Evolutionary conservation across 352 stramenopile genomes (phyloP).

Genomic region (Saprolegnia parasitica): DNA sequence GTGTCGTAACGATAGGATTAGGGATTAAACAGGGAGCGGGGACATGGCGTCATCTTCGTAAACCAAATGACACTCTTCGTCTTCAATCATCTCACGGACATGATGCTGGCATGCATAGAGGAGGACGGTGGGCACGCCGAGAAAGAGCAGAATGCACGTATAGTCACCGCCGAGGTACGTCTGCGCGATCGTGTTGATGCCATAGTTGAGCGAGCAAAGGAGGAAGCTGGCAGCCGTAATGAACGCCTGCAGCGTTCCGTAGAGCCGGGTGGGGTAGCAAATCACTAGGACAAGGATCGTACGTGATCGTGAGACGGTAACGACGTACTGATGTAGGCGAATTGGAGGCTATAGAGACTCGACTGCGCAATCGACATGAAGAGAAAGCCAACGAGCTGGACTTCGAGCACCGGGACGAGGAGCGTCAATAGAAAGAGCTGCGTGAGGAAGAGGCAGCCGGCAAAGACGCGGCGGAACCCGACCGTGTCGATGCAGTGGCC

Average conservation of each 20-base stretch:
- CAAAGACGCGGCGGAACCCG: constrained; percentile 74
- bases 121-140: constrained; percentile 47
- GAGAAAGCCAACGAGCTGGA: constrained; percentile 63
- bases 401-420: constrained; percentile 49
- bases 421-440: constrained; percentile 63
- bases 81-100: constrained; percentile 50
- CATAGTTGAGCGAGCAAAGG: constrained; percentile 67
- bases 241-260: constrained; percentile 74
- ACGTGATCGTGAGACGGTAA: not conserved
- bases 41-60: constrained; percentile 27
- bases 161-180: constrained; percentile 64
- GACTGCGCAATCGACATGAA: constrained; percentile 72
- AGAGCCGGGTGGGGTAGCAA: constrained; percentile 68
- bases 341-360: constrained; percentile 74
- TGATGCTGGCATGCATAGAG: constrained; percentile 66
- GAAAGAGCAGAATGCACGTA: constrained; percentile 46
- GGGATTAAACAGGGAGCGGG: not conserved
- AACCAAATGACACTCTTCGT: constrained; percentile 29
- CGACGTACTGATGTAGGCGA: constrained; percentile 77
- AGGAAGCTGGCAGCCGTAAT: constrained; percentile 61
- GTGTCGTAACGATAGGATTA: not conserved
- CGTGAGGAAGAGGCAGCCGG: constrained; percentile 52
- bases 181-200: constrained; percentile 71
- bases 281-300: constrained; percentile 50
- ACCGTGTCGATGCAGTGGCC: constrained; percentile 74